phyloP scores from a whole-genome alignment of 208 protist species.

The Trypanosoma cruzi region DNA sequence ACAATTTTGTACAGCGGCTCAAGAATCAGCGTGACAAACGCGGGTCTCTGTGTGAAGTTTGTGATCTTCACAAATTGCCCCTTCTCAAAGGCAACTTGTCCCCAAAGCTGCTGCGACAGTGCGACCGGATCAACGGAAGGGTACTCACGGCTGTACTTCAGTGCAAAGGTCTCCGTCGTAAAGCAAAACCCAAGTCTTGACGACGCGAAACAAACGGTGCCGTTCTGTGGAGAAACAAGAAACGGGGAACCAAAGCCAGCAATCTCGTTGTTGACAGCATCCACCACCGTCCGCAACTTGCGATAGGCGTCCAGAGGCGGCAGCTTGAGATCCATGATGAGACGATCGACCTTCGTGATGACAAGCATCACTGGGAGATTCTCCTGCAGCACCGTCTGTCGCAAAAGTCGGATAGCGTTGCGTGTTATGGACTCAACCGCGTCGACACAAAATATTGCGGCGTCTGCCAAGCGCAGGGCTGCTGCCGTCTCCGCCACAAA shows the following conservation, averaged over 20 bases:
- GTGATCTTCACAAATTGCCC: slow-evolving; percentile 61
- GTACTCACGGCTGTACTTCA: slow-evolving; percentile 91
- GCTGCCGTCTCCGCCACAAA: slow-evolving; percentile 96
- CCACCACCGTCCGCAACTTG: slow-evolving; percentile 97
- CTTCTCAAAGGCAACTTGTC: slow-evolving; percentile 94
- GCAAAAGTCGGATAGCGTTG: slow-evolving; percentile 85
- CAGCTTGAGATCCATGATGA: slow-evolving; percentile 98
- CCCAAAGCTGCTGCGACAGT: slow-evolving; percentile 97
- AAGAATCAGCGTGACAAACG: slow-evolving; percentile 99
- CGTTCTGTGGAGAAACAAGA: slow-evolving; percentile 74
- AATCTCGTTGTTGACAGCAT: slow-evolving; percentile 96
- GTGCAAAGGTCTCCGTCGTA: slow-evolving; percentile 94
- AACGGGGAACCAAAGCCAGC: slow-evolving; percentile 38
- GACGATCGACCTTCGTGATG: slow-evolving; percentile 98
- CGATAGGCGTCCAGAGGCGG: slow-evolving; percentile 98
- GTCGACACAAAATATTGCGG: slow-evolving; percentile 97
- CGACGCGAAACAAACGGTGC: slow-evolving; percentile 94
- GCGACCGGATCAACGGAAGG: slow-evolving; percentile 31
- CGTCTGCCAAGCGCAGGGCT: slow-evolving; percentile 95
- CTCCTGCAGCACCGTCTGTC: slow-evolving; percentile 76
- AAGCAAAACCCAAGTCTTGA: slow-evolving; percentile 92
- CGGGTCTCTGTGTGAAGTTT: slow-evolving; percentile 65
- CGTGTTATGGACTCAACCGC: slow-evolving; percentile 95
- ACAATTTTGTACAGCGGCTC: slow-evolving; percentile 99
- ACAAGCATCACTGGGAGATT: slow-evolving; percentile 91